Evolutionary conservation across 1,284 basidiomycete genomes (phyloP).

Genomic region (Ganoderma boninense): DNA sequence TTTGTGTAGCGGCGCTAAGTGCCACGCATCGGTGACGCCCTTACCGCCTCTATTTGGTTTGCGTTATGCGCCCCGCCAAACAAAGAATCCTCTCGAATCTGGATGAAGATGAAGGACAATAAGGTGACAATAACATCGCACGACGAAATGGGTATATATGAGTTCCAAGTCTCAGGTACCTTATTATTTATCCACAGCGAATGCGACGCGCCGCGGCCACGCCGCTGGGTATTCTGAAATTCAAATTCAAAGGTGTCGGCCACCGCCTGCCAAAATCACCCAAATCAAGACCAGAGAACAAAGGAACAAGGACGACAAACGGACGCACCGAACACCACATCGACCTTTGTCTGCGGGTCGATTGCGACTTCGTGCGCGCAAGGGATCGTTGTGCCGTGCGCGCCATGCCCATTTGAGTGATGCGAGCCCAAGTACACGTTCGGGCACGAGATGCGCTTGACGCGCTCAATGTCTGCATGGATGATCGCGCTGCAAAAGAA

Average conservation of each 20-base stretch:
- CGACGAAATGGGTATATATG: background rate
- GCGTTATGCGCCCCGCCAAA: too few species aligned
- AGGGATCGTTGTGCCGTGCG: background rate
- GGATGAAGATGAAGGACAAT: background rate
- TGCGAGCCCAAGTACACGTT: slow-evolving; percentile 52
- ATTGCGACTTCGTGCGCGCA: slow-evolving; percentile 16
- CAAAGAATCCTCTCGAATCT: background rate
- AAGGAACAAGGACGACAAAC: background rate
- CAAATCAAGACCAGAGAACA: background rate
- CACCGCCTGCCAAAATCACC: background rate
- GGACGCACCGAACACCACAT: slow-evolving; percentile 34
- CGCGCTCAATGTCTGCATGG: slow-evolving; percentile 56
- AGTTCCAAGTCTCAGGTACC: background rate
- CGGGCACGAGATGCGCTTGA: slow-evolving; percentile 54
- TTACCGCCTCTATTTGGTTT: too few species aligned
- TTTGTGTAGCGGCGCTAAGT: background rate
- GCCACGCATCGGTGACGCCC: background rate
- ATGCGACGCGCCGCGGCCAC: too few species aligned
- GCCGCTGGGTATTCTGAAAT: background rate
- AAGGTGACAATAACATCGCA: background rate
- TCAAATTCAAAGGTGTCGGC: background rate
- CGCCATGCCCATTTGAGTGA: slow-evolving; percentile 24
- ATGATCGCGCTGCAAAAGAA: slow-evolving; percentile 64
- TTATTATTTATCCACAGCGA: too few species aligned
- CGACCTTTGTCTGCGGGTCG: slow-evolving; percentile 18